These are phyloP conservation scores for Cutaneotrichosporon sp. DNA, from an alignment of 1,284 basidiomycete species.

Conservation along the genomic window DNA sequence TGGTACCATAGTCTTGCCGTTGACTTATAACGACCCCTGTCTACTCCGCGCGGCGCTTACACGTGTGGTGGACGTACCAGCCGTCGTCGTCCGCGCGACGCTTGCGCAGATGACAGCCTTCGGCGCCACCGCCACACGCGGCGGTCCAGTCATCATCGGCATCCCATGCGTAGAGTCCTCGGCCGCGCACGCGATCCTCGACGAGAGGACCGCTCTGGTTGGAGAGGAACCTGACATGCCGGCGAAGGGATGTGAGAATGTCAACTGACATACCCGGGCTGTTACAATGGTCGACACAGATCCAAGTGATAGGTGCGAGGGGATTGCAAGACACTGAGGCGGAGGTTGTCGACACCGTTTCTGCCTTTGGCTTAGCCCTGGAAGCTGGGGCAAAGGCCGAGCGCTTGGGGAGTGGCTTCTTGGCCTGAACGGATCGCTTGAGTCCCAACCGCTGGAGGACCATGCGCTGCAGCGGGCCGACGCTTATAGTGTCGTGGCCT, in stretches of 20 bases:
- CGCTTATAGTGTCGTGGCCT: constrained; percentile 20
- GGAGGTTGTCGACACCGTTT: too few relatives aligned
- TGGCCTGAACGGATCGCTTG: background rate
- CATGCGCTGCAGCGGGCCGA: constrained; percentile 21
- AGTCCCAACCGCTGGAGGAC: constrained; percentile 17
- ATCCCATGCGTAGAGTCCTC: constrained; percentile 31
- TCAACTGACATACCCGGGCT: constrained; percentile 20
- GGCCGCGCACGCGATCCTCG: constrained; percentile 30
- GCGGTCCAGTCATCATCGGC: background rate
- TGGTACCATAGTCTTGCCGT: background rate
- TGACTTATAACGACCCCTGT: too few relatives aligned
- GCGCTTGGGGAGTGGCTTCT: background rate
- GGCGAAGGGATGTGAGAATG: constrained; percentile 15
- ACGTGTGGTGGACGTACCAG: constrained; percentile 13
- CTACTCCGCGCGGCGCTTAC: constrained; percentile 4
- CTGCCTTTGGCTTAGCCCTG: too few relatives aligned
- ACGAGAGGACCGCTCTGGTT: constrained; percentile 13
- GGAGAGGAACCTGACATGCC: constrained; percentile 26
- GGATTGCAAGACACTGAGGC: background rate
- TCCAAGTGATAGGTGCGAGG: constrained; percentile 26
- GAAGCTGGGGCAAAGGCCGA: constrained; percentile 6
- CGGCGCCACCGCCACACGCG: background rate
- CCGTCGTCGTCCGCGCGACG: constrained; percentile 1
- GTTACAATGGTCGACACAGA: constrained; percentile 37
- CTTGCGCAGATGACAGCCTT: constrained; percentile 10